A percentile compares a stretch with the other conserved stretches of the same genome.
Conservation (phyloP, 805 yeast genomes). For the Metschnikowia koreensis region DNA sequence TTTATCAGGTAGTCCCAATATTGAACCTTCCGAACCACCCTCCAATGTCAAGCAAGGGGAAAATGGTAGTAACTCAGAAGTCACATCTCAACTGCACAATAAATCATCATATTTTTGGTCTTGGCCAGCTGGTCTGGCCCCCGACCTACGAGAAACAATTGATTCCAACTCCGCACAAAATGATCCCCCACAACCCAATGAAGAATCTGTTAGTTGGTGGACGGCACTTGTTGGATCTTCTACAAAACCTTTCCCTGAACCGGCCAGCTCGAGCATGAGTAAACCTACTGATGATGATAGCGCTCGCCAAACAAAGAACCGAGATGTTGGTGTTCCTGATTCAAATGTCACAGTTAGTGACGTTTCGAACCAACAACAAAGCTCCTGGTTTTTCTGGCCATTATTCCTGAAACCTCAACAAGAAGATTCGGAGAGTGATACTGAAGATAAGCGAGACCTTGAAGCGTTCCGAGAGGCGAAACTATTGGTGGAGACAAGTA, state of each 20-base stretch:
- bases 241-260: background rate
- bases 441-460: constrained; percentile 3
- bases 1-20: background rate
- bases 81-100: background rate
- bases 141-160: background rate
- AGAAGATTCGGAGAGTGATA: constrained; percentile 3
- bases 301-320: background rate
- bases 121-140: constrained; percentile 6
- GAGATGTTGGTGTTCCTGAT: background rate
- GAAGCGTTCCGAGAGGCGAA: constrained; percentile 29
- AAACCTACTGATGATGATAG: background rate
- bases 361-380: background rate
- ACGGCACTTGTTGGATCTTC: constrained; percentile 1
- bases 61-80: background rate
- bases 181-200: background rate
- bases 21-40: constrained; percentile 1
- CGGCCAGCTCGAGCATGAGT: background rate
- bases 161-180: background rate
- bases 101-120: background rate
- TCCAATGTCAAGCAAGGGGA: background rate
- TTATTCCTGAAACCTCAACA: background rate
- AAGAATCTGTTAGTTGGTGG: constrained; percentile 6
- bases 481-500: constrained; percentile 30
- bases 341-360: background rate
- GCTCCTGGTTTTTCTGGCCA: constrained; percentile 7